Evolutionary conservation across 495 filamentous ascomycete genomes (phyloP), one percentile per base, ranked within the genome.

Genomic region (Cudoniella acicularis): DNA sequence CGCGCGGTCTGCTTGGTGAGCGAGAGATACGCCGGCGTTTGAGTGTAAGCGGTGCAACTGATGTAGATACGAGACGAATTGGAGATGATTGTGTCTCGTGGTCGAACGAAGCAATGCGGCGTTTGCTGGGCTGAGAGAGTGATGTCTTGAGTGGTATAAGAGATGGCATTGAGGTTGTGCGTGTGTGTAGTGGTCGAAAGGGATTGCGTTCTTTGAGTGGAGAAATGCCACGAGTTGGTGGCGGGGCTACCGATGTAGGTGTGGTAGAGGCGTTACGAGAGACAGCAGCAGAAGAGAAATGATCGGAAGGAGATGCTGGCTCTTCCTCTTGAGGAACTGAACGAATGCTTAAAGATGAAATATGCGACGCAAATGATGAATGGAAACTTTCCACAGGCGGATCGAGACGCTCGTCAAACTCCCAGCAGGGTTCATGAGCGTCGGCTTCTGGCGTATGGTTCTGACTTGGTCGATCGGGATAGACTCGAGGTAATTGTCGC

Each of bases 341-440:
- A 18, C 73, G 75, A 27, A 77, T 71, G 26, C 70, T 75, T 9
- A 75, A 30, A 17, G 69, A 61, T 2, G 66, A 66, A 9, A 58
- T 50, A 8, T 68, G 57, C 18, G 63, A 72, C 2, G 69, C 69
- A 46, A 76, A 73, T 16, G 73, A 75, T 3, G 72, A 68, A 46
- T 72, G 70, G 1, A 71, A 69, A 8, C 67, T 65, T 27, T 57
- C 57, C 2, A 71, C 66, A 22, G 70, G 58, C 22, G 75, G 76
- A 55, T 89, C 86, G 11, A 85, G 75, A 27, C 66, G 69, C 42
- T 79, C 73, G 63, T 86, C 67, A 63, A 73, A 78, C 16, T 74
- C 67, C 78, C 79, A 80, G 63, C 76, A 82, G 2, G 73, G 58
- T 63, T 89, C 86, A 59, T 79, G 73, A 3, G 79, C 83, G 61